Evolutionary conservation across 2,329 filamentous ascomycete genomes (phyloP), one percentile per base, ranked within the genome.

Genomic region (Elsinoe arachidis): DNA sequence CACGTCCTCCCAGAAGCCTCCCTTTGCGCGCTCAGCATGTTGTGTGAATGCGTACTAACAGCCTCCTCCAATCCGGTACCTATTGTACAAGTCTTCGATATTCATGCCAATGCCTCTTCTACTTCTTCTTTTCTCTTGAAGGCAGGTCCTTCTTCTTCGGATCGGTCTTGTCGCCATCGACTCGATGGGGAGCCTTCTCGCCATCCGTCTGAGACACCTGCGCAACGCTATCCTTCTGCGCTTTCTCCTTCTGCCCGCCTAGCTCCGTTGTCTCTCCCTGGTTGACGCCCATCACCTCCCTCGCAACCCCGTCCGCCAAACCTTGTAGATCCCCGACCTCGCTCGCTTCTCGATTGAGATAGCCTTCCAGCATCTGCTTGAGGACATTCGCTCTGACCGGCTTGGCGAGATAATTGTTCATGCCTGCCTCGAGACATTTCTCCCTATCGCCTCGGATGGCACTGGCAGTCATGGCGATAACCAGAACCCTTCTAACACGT

Each of bases 331-430:
- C 72, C 1, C 74, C 72, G 1, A 74, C 72, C 6, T 67, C 60
- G 21, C 72, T 72, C 1, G 74, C 70, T 9, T 73, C 70, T 49
- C 82, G 80, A 12, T 68, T 65, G 10, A 87, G 76, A 65, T 87
- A 87, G 30, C 79, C 78, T 63, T 87, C 83, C 11, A 97, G 75
- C 74, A 96, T 92, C 67, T 84, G 84, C 72, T 89, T 93, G 56
- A 97, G 76, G 39, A 95, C 85, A 47, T 91, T 87, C 3, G 88
- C 89, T 6, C 90, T 82, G n/a, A 97, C 92, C 1, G 92, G 92
- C 69, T 97, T 97, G 14, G 92, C 90, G 1, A 96, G 81, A 66
- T 96, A 97, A 67, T 96, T 93, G 70, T 96, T 96, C 92, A 97
- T 97, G 44, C 92, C 92, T 1, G 90, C 89, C 52, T 90, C 89